Base-by-base conservation (phyloP, 108 stramenopile species). In the Bacterosira constricta region DNA sequence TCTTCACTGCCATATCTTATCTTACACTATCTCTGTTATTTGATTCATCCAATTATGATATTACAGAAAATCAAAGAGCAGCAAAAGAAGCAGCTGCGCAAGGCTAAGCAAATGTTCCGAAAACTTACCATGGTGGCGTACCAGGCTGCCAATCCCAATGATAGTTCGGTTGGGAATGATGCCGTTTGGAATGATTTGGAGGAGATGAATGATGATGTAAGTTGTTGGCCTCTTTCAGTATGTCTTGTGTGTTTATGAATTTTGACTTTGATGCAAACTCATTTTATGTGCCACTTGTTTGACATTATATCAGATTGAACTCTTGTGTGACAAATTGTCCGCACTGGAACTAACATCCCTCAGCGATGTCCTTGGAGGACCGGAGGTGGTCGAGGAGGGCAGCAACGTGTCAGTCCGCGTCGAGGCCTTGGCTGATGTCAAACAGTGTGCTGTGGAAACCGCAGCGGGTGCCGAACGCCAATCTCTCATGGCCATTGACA, bases 41-140 rank as follows among this genome's bases (percentile, higher is more conserved):
- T 54, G 18, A n/a, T 9, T 0, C 15, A 1, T 27, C 3, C 15
- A 30, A 27, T 25, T 26, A 30, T 2, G 6, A 2, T 21, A 51
- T 51, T 25, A 7, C 80, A 90, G 81, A 37, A 82, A 42, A 38
- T 73, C 30, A 79, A 85, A 63, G 90, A 92, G 44, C 85, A 90
- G 75, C 80, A 91, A 66, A 93, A 96, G 82, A 92, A 93, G 69
- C 75, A 81, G 27, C 64, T 94, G 10, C 79, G 90, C 50, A 92
- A 95, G 63, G 84, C 86, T 9, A 88, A 88, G 60, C 88, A 90
- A 49, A 84, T 80, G 6, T 81, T 88, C 35, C 60, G 85, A 29
- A 81, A 82, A 68, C 52, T 82, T 32, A 69, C 80, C 49, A 67
- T 71, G 45, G 77, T 61, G 23, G 88, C 90, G 8, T 73, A 84